Conservation (phyloP, 331 rosid species). For the Phaseolus coccineus region DNA sequence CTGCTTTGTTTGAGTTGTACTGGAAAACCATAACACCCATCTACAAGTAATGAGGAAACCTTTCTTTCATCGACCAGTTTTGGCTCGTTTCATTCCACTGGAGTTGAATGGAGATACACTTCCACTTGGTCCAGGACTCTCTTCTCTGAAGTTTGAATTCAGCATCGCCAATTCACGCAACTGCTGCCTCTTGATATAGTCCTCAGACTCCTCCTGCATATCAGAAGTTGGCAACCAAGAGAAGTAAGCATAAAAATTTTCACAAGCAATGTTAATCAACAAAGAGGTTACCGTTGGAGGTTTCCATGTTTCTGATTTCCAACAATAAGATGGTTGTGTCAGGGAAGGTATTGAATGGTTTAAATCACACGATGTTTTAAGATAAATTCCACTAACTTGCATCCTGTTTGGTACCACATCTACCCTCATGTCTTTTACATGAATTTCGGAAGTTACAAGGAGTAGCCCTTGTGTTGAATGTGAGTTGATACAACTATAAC, state of each 20-base stretch:
- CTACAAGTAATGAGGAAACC: conserved; percentile 24
- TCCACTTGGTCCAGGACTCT: conserved; percentile 89
- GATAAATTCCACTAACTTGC: conserved; percentile 9
- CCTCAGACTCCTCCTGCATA: conserved; percentile 85
- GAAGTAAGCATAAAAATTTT: conserved; percentile 7
- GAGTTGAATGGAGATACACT: conserved; percentile 91
- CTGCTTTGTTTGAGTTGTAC: conserved; percentile 39
- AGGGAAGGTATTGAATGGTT: conserved; percentile 23
- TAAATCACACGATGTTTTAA: conserved; percentile 18
- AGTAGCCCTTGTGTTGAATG: no score
- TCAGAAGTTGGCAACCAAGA: conserved; percentile 39
- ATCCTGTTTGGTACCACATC: no score
- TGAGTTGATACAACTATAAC: no score
- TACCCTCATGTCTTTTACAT: no score
- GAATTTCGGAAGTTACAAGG: no score
- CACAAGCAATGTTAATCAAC: conserved; percentile 35
- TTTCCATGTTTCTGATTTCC: conserved; percentile 29
- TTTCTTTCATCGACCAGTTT: conserved; percentile 79
- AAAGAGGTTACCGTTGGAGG: conserved; percentile 14
- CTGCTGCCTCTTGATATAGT: conserved; percentile 88
- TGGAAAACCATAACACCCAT: conserved; percentile 19
- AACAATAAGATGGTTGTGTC: conserved; percentile 29
- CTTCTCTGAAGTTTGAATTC: conserved; percentile 88
- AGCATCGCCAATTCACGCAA: conserved; percentile 86
- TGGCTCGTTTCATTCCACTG: conserved; percentile 92